A percentile compares a stretch with the other conserved stretches of the same genome.
Conservation (phyloP, 148 eudicot species). For the Fagopyrum homotropicum region DNA sequence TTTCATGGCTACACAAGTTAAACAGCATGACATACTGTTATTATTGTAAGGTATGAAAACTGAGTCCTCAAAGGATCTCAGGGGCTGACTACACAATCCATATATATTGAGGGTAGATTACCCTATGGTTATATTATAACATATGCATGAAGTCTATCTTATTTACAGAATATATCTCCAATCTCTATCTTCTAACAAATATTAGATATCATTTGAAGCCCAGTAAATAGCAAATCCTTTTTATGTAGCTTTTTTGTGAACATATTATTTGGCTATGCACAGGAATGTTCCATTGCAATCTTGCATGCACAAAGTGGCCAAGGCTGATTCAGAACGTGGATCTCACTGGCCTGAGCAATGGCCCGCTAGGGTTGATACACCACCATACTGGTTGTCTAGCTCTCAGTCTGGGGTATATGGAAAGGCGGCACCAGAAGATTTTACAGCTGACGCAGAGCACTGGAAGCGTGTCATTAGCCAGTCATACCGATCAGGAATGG, state of each 20-base stretch:
- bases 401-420: constrained; percentile 68
- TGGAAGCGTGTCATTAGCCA: constrained; percentile 56
- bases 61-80: too few relatives aligned
- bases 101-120: too few relatives aligned
- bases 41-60: background rate
- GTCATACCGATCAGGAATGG: constrained; percentile 54
- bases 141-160: too few relatives aligned
- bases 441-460: constrained; percentile 49
- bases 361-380: constrained; percentile 43
- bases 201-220: too few relatives aligned
- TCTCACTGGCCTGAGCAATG: constrained; percentile 64
- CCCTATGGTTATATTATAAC: too few relatives aligned
- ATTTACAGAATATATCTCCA: too few relatives aligned
- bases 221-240: too few relatives aligned
- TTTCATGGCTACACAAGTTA: background rate
- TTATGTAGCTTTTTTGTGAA: too few relatives aligned
- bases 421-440: constrained; percentile 62
- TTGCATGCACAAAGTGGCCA: constrained; percentile 54
- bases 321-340: constrained; percentile 45
- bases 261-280: background rate
- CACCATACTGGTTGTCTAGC: constrained; percentile 59
- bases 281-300: constrained; percentile 53
- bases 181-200: too few relatives aligned
- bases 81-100: too few relatives aligned
- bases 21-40: background rate